Evolutionary conservation across 495 filamentous ascomycete species (phyloP).

Genomic region (Achaetomiella virescens): DNA sequence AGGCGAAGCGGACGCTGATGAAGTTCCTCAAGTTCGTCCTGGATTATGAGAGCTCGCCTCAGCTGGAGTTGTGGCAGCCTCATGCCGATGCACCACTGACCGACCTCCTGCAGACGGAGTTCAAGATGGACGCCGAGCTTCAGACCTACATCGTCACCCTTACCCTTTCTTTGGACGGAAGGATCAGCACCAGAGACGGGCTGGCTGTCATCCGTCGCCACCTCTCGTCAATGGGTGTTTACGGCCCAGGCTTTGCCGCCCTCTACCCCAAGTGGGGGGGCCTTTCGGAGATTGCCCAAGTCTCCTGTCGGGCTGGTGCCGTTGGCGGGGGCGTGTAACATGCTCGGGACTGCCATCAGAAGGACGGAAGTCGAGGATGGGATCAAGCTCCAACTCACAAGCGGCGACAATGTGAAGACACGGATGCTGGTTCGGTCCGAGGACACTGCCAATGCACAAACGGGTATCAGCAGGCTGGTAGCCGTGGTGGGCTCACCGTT

Average conservation of each 20-base stretch:
- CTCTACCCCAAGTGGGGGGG: slow-evolving; percentile 91
- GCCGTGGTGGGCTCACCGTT: slow-evolving; percentile 66
- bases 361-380: slow-evolving; percentile 22
- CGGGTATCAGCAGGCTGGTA: slow-evolving; percentile 41
- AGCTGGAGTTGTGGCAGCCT: slow-evolving; percentile 34
- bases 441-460: slow-evolving; percentile 20
- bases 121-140: slow-evolving; percentile 64
- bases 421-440: slow-evolving; percentile 47
- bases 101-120: slow-evolving; percentile 61
- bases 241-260: slow-evolving; percentile 79
- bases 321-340: slow-evolving; percentile 89
- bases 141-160: slow-evolving; percentile 71
- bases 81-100: slow-evolving; percentile 47
- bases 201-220: slow-evolving; percentile 73
- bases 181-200: slow-evolving; percentile 52
- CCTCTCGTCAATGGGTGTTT: slow-evolving; percentile 76
- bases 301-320: slow-evolving; percentile 84
- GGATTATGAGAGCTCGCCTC: slow-evolving; percentile 51
- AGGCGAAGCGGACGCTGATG: slow-evolving; percentile 77
- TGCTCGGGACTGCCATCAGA: slow-evolving; percentile 63
- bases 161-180: slow-evolving; percentile 60
- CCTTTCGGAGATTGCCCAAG: slow-evolving; percentile 83
- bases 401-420: slow-evolving; percentile 54
- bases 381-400: slow-evolving; percentile 50
- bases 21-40: slow-evolving; percentile 77